Base-by-base conservation (phyloP, 371 early-diverging fungal species). In the Rhizopus stolonifer region DNA sequence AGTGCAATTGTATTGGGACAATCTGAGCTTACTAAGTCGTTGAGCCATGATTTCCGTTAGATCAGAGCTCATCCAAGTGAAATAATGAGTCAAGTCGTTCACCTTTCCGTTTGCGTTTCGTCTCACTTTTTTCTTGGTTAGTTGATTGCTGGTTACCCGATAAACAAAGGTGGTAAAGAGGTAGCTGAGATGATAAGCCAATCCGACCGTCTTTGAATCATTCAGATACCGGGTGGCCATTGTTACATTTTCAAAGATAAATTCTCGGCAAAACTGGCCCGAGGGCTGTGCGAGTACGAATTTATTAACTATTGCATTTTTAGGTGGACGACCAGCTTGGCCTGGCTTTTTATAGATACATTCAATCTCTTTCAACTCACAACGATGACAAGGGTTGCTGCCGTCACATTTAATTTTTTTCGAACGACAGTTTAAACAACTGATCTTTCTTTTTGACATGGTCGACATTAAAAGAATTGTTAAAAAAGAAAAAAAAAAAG, bases 271-370 rank as follows among this genome's bases (percentile, higher is more conserved):
- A 45, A 44, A 49, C 4, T 47, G 29, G 15, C 21, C 11, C 26
- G 44, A 33, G 3, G 18, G 43, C 24, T 34, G 33, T 23, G 32
- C 10, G 10, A 2, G 10, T 0, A 65, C 62, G 11, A 69, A 50
- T 21, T 69, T 65, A 49, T 69, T 69, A 1, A 69, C 54, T 15
- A 69, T 61, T 14, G 69, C 69, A 32, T 69, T 69, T 34, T 69
- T 69, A 0, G 69, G 65, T n/a, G 69, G 69, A 19, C 69, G 49
- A 21, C 69, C 69, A 17, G 58, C 61, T 17, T 58, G 43, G 5
- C 56, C 58, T 13, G 65, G 61, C 23, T 52, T 52, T 6, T 52
- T 54, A 45, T 65, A 69, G 1, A 54, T 39, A 23, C 69, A 69
- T n/a, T 42, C 15, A n/a, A 23, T 43, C 10, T 60, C 31, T 54